Conservation (phyloP, 2,329 filamentous ascomycete genomes). For the Xylaria digitata region DNA sequence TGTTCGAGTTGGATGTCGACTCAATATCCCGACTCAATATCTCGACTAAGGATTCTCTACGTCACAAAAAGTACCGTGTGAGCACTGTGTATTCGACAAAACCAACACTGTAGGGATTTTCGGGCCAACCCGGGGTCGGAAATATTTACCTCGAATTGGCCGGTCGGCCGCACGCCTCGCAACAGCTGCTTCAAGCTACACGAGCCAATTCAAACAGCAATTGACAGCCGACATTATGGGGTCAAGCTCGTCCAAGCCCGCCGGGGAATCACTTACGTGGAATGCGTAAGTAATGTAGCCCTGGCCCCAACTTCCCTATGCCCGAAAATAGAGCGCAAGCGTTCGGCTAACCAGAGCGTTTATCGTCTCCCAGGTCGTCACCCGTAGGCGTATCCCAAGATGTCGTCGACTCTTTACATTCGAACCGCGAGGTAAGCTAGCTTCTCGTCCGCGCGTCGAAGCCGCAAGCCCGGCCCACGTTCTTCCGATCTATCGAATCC, state of each 20-base stretch:
- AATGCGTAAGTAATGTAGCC: conserved; percentile 61
- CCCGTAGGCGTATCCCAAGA: conserved; percentile 77
- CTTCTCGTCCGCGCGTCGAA: not conserved
- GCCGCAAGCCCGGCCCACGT: too few species aligned
- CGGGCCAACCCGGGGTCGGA: conserved; percentile 38
- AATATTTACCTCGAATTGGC: conserved; percentile 44
- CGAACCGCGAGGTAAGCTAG: conserved; percentile 80
- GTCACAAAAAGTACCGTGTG: conserved; percentile 13
- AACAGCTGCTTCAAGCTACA: conserved; percentile 28
- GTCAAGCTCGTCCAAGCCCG: conserved; percentile 67
- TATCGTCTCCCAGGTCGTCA: conserved; percentile 50
- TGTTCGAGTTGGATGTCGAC: not conserved
- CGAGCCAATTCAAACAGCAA: conserved; percentile 41
- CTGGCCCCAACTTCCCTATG: not conserved
- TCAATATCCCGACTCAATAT: too few species aligned
- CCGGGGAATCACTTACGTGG: conserved; percentile 61
- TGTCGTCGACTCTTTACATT: conserved; percentile 84
- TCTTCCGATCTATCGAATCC: not conserved
- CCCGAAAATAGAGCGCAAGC: conserved; percentile 14
- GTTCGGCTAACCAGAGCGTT: conserved; percentile 12
- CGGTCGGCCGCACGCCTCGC: conserved; percentile 31
- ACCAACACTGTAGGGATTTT: conserved; percentile 35
- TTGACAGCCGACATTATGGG: conserved; percentile 62
- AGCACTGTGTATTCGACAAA: not conserved
- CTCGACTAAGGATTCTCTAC: too few species aligned